Evolutionary conservation across 2,329 filamentous ascomycete species (phyloP), one percentile per base, ranked within the genome.

Genomic region (Cyphellophora attinorum): DNA sequence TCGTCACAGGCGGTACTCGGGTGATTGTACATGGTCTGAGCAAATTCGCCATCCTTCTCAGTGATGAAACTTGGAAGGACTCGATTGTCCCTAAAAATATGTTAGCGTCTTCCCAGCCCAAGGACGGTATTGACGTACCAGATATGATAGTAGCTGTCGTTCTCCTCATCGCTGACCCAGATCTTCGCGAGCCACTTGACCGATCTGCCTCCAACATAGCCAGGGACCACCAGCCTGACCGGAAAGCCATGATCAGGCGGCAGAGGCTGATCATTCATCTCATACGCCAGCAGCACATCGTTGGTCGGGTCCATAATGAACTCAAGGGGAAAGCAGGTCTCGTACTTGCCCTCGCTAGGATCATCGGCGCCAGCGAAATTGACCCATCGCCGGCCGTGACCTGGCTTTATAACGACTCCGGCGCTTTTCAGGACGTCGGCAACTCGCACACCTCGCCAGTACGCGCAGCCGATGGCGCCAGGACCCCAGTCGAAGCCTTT

Each of bases 311-410:
- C 60, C 58, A 70, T 64, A 5, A 56, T 64, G 41, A 69, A 66
- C n/a, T 60, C 56, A 3, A 71, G 54, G 0, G 65, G 62, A 5
- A 72, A 60, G 39, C 54, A 61, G 3, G 66, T 70, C n/a, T 54
- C 55, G 41, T 70, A 70, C 25, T 62, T 64, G 4, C 62, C 65
- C 37, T 66, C 61, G 31, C 55, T 62, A 3, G 59, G 62, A 2
- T 61, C 51, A 33, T 72, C 68, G 0, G 65, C 57, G 2, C 68
- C 68, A 40, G 67, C 59, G 35, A 71, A 70, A 39, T 71, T 62
- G 27, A 72, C 59, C 60, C 61, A 68, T 17, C 50, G 49, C 6
- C 54, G 51, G 17, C 50, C 49, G 3, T 46, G 42, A 6, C 33
- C 33, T 8, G 41, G 19, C 10, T 47, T 37, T 3, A 45, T 27